These are phyloP conservation scores for Moringa oleifera DNA, from an alignment of 345 rosid genomes.

Conservation along the genomic window DNA sequence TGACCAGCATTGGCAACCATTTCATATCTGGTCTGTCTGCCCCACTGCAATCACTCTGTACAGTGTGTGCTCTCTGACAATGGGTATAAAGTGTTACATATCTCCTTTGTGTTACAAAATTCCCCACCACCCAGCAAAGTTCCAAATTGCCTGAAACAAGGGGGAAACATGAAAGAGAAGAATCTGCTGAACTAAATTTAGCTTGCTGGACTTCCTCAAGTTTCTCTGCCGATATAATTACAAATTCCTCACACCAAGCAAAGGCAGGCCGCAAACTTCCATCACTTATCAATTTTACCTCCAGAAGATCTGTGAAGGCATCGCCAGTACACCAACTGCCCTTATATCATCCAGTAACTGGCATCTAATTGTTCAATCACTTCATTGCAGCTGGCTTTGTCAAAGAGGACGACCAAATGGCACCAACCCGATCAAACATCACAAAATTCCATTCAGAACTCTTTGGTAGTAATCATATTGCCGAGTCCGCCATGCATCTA, in stretches of 20 bases:
- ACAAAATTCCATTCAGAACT: conserved; percentile 93
- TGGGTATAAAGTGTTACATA: conserved; percentile 7
- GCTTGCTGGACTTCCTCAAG: conserved; percentile 22
- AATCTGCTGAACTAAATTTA: conserved; percentile 15
- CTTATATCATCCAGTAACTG: conserved; percentile 1
- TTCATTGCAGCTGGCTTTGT: conserved; percentile 18
- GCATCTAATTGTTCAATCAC: conserved; percentile 11
- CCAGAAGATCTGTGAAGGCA: conserved; percentile 13
- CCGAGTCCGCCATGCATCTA: conserved; percentile 99
- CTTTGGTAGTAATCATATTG: conserved; percentile 98
- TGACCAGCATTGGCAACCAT: background rate
- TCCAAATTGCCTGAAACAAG: conserved; percentile 10
- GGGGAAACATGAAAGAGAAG: conserved; percentile 9
- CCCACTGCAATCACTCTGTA: conserved; percentile 34
- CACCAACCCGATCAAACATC: conserved; percentile 29
- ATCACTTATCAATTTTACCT: conserved; percentile 8
- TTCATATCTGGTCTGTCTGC: conserved; percentile 10
- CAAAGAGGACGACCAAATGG: conserved; percentile 12
- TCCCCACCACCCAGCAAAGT: conserved; percentile 18
- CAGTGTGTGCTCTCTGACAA: conserved; percentile 26
- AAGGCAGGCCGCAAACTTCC: conserved; percentile 21
- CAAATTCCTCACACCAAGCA: conserved; percentile 25
- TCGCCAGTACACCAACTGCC: background rate
- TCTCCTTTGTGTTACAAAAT: conserved; percentile 16
- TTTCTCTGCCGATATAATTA: conserved; percentile 27